Evolutionary conservation across 306 rosid genomes (phyloP), one percentile per base, ranked within the genome.

Genomic region (Glycine tomentella): DNA sequence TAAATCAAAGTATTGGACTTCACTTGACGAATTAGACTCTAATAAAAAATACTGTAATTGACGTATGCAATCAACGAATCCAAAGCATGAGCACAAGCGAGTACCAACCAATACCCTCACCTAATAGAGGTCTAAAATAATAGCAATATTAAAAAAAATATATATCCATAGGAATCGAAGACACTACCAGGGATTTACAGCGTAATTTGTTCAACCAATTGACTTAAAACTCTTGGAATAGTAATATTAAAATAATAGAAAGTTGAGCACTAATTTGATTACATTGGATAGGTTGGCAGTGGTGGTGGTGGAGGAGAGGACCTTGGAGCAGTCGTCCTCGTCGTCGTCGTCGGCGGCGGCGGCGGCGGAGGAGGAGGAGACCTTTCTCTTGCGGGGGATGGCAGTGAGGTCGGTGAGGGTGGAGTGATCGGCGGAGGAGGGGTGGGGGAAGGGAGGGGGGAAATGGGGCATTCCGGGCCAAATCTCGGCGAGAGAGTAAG

Each of bases 261-360:
- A 25, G 31, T 25, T 25, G 31, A 25, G 31, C 31, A 25, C 31
- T 25, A 25, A 25, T 25, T 25, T 8, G 51, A 9, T 46, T 46
- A 42, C 46, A 42, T 7, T 46, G 11, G 11, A 46, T 11, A 13
- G 17, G 8, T 55, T 17, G 40, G 58, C 14, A 61, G 40, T 17
- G 40, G 89, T 87, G 55, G 85, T 78, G 77, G 84, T 89, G 36
- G 92, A 83, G 14, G 94, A 84, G 82, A 90, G 81, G 64, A 87
- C 70, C 91, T 88, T 91, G 15, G 95, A 91, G 52, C 91, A 91
- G 73, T 91, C 90, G 78, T 90, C 93, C 74, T 89, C 97, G 2
- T 12, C 17, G 16, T 87, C 97, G 2, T 3, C 17, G 25, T 1
- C 31, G 31, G 31, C 31, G 31, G 31, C 31, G 2, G 31, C 1